Base-by-base conservation (phyloP, 441 rosid species). In the Syzygium malaccense region DNA sequence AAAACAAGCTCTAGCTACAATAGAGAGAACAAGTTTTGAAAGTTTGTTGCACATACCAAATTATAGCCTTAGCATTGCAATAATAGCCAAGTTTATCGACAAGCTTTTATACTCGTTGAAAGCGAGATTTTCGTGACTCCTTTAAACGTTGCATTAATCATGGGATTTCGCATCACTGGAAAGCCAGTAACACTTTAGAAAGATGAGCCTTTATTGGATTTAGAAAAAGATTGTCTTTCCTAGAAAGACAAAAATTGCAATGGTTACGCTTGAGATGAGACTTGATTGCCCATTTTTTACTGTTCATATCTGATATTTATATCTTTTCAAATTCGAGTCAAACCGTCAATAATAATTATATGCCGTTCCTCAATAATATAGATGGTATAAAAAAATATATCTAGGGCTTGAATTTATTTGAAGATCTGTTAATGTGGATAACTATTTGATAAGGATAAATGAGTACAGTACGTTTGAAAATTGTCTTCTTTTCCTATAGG, bases 351-450 rank as follows among this genome's bases (percentile, higher is more conserved):
- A 86, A 92, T 5, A 89, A 92, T 11, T 92, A 90, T 83, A 91
- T 91, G 57, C 71, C 86, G 8, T 89, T 87, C 32, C 89, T 93
- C 55, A 41, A 62, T 60, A 86, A 87, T 85, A 51, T 90, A 89
- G 94, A 90, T 87, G 85, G 75, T 68, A 85, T 91, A 32, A 60
- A 86, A 66, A 18, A 25, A 37, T 91, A 88, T 87, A 92, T 93
- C 6, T 93, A 93, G 93, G 94, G 92, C 60, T 89, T 88, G 26
- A 93, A 93, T 84, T 92, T 93, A 37, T 87, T 93, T 12, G 93
- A 91, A 14, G 92, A 93, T 55, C 18, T 91, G 25, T 45, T 88
- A 45, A 85, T 54, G 86, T 92, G 93, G 94, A 48, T 7, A 48
- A 37, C 41, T 37, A n/a, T n/a, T n/a, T n/a, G n/a, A n/a, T n/a